phyloP scores from a whole-genome alignment of 1,284 basidiomycete genomes.

The Leccinum proximum region DNA sequence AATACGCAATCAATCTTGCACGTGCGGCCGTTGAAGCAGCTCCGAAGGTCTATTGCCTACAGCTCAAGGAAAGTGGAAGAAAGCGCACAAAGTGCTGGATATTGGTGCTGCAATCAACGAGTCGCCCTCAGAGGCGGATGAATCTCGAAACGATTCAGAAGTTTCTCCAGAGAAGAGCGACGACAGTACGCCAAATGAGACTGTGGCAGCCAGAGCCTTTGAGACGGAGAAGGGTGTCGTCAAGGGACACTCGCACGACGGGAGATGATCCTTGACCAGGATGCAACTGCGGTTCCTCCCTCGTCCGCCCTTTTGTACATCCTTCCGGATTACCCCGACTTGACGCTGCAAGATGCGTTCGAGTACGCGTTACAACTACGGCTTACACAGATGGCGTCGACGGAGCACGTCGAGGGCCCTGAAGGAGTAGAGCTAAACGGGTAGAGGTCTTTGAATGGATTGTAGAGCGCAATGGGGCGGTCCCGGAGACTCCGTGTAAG shows the following conservation, averaged over 20 bases:
- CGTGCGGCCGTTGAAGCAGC: slow-evolving; percentile 78
- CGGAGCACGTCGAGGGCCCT: slow-evolving; percentile 84
- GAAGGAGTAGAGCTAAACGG: slow-evolving; percentile 85
- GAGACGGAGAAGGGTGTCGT: slow-evolving; percentile 13
- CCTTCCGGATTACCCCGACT: slow-evolving; percentile 50
- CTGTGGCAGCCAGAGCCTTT: slow-evolving; percentile 6
- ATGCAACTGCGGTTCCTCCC: slow-evolving; percentile 40
- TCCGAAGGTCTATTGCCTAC: slow-evolving; percentile 75
- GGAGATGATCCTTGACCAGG: slow-evolving; percentile 34
- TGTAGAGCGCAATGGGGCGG: slow-evolving; percentile 49
- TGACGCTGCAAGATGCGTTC: slow-evolving; percentile 62
- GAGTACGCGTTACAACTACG: slow-evolving; percentile 83
- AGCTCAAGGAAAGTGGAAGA: slow-evolving; percentile 69
- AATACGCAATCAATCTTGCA: slow-evolving; percentile 66
- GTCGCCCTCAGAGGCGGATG: too few species aligned
- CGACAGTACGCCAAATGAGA: slow-evolving; percentile 25
- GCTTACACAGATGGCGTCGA: slow-evolving; percentile 83
- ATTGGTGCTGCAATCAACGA: too few species aligned
- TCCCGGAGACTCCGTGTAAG: slow-evolving; percentile 27
- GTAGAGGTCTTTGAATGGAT: slow-evolving; percentile 89
- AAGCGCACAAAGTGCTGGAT: too few species aligned
- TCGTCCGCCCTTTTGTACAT: slow-evolving; percentile 48
- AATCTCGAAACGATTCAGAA: too few species aligned
- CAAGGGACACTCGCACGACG: slow-evolving; percentile 1
- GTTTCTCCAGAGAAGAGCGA: too few species aligned